Conservation (phyloP, 345 rosid species). For the Eucalyptus tenuipes region DNA sequence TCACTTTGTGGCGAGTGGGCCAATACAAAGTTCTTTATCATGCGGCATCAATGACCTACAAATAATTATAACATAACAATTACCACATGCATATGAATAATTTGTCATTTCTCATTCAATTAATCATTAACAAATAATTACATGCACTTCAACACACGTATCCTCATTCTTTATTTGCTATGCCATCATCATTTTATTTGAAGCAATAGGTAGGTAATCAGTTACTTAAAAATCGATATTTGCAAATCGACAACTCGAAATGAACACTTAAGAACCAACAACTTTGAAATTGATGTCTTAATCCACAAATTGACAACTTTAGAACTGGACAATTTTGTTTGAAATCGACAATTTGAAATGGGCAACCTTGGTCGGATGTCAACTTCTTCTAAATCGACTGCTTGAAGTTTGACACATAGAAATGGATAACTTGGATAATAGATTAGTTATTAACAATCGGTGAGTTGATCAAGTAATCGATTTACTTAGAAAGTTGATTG, state of each 20-base stretch:
- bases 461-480: neutral
- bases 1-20: no score
- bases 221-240: neutral
- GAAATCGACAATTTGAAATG: neutral
- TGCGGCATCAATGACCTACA: neutral
- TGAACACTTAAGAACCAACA: neutral
- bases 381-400: neutral
- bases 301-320: neutral
- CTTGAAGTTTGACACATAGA: neutral
- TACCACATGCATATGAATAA: no score
- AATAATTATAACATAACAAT: no score
- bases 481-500: neutral
- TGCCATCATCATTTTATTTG: neutral
- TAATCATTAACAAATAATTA: no score
- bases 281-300: no score
- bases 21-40: neutral
- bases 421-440: neutral
- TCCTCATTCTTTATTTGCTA: neutral
- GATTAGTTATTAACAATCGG: no score
- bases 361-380: neutral
- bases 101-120: neutral
- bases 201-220: neutral
- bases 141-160: neutral
- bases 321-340: neutral
- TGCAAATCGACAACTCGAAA: no score